Evolutionary conservation across 495 filamentous ascomycete species (phyloP), one percentile per base, ranked within the genome.

Genomic region (Aspergillus saccharolyticus): DNA sequence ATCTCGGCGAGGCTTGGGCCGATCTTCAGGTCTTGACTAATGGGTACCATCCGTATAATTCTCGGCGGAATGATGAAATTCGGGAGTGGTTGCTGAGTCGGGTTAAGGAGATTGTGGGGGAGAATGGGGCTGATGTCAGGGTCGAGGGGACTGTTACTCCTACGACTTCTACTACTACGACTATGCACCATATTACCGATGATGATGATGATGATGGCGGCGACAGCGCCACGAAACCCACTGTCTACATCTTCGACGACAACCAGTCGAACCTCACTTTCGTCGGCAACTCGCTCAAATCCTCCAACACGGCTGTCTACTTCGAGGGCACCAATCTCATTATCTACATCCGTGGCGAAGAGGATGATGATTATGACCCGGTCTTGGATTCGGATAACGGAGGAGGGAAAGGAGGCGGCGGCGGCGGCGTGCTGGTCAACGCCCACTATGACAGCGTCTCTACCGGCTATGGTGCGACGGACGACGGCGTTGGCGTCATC

Each of bases 381-480:
- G 91, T 84, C 86, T 91, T 84, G 89, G 65, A 69, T 33, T 69
- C 70, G 18, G 66, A 70, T 7, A 70, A 70, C 7, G 69, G 74
- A 54, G 67, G 65, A 45, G 78, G 81, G 39, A 74, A 76, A 50
- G 12, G 22, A 15, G 48, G 46, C 5, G 80, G 82, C 18, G 85
- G 83, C 60, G 88, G 89, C 8, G 88, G 90, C 24, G 87, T 96
- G 9, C 80, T 98, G 51, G 89, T 98, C 62, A 98, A 96, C 66
- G 90, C 93, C 5, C 94, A 98, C 64, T 97, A 94, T 65, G 94
- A 98, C 68, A 94, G 89, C 59, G 94, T 97, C 1, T 89, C 90
- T 7, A 92, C 91, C 1, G 94, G 93, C 12, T 89, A 78, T 63
- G 93, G 93, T 44, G 93, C 94, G 24, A 97, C 94, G 8, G 94